Evolutionary conservation across 2,329 filamentous ascomycete species (phyloP).

Genomic region (Trichoderma arundinaceum): DNA sequence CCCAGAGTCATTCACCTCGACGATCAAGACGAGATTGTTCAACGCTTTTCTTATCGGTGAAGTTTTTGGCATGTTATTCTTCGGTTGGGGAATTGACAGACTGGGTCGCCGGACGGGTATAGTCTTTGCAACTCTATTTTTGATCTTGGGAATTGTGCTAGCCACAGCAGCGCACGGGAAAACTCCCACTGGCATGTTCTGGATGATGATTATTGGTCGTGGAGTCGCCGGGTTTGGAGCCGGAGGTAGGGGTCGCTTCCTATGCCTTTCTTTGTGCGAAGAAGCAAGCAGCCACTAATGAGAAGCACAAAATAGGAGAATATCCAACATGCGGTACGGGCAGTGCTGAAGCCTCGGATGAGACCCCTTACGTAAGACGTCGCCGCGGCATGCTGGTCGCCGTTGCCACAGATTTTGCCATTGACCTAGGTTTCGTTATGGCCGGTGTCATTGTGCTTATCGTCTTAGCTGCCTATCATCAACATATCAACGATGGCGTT

Average conservation of each 20-base stretch:
- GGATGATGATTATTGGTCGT: slow-evolving; percentile 57
- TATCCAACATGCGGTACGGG: slow-evolving; percentile 41
- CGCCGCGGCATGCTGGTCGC: slow-evolving; percentile 42
- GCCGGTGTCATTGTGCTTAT: slow-evolving; percentile 52
- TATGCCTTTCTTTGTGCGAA: background rate
- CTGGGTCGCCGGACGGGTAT: slow-evolving; percentile 54
- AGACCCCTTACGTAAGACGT: slow-evolving; percentile 37
- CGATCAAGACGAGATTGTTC: slow-evolving; percentile 47
- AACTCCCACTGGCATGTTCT: slow-evolving; percentile 53
- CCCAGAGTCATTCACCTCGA: slow-evolving; percentile 41
- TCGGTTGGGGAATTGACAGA: slow-evolving; percentile 52
- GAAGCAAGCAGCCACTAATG: background rate
- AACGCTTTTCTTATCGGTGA: slow-evolving; percentile 50
- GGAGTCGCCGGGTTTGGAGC: slow-evolving; percentile 55
- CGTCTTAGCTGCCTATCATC: slow-evolving; percentile 47
- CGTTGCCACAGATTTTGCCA: slow-evolving; percentile 52
- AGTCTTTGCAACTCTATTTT: slow-evolving; percentile 51
- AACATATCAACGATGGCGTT: slow-evolving; percentile 46
- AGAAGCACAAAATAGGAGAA: slow-evolving; percentile 35
- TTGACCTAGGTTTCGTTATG: slow-evolving; percentile 46
- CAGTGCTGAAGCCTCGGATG: slow-evolving; percentile 41
- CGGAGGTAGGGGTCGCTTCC: slow-evolving; percentile 33
- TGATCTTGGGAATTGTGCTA: slow-evolving; percentile 53
- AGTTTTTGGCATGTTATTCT: slow-evolving; percentile 49
- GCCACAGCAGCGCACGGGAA: slow-evolving; percentile 51